A percentile compares a stretch with the other conserved stretches of the same genome.
Conservation (phyloP, 805 yeast species). For the Monosporozyma servazzii region DNA sequence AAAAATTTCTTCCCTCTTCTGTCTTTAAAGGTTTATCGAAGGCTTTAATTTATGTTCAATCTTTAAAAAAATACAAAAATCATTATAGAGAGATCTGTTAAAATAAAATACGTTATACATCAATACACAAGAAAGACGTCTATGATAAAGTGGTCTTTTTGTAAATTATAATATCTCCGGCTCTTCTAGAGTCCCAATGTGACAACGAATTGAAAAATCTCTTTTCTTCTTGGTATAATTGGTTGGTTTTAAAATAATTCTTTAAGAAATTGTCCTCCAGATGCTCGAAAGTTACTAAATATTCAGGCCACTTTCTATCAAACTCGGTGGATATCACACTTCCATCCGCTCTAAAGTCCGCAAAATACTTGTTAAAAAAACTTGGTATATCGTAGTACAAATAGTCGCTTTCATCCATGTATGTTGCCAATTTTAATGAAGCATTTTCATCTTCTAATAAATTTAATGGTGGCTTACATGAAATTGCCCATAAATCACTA, state of each 20-base stretch:
- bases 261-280: constrained; percentile 38
- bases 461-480: constrained; percentile 83
- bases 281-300: constrained; percentile 62
- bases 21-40: not conserved
- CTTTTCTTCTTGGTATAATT: constrained; percentile 35
- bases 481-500: constrained; percentile 57
- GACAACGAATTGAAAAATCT: constrained; percentile 68
- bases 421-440: constrained; percentile 31
- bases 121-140: not conserved
- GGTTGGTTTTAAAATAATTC: constrained; percentile 32
- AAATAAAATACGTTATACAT: not conserved
- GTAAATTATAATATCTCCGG: constrained; percentile 70
- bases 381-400: constrained; percentile 58
- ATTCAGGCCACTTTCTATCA: constrained; percentile 57
- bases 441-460: constrained; percentile 27
- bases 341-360: constrained; percentile 27
- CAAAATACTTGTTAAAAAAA: constrained; percentile 51
- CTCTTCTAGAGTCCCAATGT: constrained; percentile 80
- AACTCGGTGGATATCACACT: constrained; percentile 19
- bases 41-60: not conserved
- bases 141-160: not conserved
- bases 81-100: not conserved
- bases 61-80: not conserved
- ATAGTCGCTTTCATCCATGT: constrained; percentile 80
- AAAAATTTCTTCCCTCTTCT: not conserved